These are phyloP conservation scores for Meyerozyma sp. DNA, from an alignment of 1,139 yeast genomes.

Conservation along the genomic window DNA sequence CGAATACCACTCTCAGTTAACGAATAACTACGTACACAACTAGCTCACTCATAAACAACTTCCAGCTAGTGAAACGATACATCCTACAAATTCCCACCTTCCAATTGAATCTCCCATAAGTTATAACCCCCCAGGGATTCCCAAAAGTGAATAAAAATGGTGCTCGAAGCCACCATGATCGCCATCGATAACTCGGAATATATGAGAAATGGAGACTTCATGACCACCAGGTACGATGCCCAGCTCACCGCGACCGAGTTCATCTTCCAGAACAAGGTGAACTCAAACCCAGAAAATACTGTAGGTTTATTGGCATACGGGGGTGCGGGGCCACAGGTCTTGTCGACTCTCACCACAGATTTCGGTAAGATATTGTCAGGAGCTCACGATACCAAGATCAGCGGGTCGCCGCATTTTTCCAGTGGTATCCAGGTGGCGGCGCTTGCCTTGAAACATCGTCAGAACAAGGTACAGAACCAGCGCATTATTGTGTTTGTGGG, in stretches of 20 bases:
- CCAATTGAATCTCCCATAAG: background rate
- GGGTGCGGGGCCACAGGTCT: constrained; percentile 79
- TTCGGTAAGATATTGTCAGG: constrained; percentile 88
- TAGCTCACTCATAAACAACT: background rate
- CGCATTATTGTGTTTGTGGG: constrained; percentile 89
- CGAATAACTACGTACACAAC: background rate
- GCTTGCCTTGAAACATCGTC: constrained; percentile 92
- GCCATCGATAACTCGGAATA: constrained; percentile 94
- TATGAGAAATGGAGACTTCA: constrained; percentile 92
- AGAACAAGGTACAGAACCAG: constrained; percentile 87
- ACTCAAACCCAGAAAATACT: constrained; percentile 88
- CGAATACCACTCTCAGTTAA: background rate
- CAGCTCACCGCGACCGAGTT: constrained; percentile 90
- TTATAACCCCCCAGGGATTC: background rate
- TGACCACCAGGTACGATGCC: constrained; percentile 86
- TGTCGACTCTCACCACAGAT: constrained; percentile 83
- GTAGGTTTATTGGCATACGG: constrained; percentile 89
- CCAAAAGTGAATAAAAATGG: constrained; percentile 44
- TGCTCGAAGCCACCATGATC: constrained; percentile 92
- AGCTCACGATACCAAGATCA: constrained; percentile 72
- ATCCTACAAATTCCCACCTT: background rate
- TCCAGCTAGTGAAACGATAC: background rate
- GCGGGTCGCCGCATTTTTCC: constrained; percentile 63
- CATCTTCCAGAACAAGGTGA: constrained; percentile 80
- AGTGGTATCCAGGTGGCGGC: constrained; percentile 97